Percentiles rank a stretch among this genome's conserved stretches.
Conservation (phyloP, 2,329 filamentous ascomycete species). For the Penicillium sp. region DNA sequence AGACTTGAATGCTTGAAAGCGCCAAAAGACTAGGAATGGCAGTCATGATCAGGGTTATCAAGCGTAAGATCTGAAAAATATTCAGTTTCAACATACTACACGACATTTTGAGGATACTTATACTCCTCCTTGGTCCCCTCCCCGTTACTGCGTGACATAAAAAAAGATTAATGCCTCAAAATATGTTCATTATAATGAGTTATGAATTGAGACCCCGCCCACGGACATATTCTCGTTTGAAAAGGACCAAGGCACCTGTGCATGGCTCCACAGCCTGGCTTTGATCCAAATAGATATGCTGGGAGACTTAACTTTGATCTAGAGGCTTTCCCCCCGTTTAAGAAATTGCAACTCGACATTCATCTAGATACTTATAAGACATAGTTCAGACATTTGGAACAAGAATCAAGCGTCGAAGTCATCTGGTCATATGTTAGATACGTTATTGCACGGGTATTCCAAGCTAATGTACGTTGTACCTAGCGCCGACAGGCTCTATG, state of each 20-base stretch:
- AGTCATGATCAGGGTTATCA: background rate
- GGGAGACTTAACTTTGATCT: background rate
- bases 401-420: background rate
- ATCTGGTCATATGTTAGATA: background rate
- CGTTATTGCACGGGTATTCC: background rate
- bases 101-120: background rate
- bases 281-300: background rate
- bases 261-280: background rate
- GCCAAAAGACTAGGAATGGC: background rate
- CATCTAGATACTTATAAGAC: background rate
- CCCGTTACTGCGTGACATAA: background rate
- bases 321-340: too few species aligned
- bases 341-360: background rate
- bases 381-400: background rate
- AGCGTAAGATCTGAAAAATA: background rate
- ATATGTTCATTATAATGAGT: background rate
- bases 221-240: background rate
- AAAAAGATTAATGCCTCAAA: background rate
- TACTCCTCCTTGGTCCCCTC: background rate
- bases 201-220: background rate
- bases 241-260: too few species aligned
- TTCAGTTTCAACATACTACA: background rate
- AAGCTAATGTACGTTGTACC: background rate
- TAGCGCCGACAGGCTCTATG: background rate
- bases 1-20: background rate